phyloP scores from a whole-genome alignment of 805 yeast species.

The Metschnikowia cubensis region DNA sequence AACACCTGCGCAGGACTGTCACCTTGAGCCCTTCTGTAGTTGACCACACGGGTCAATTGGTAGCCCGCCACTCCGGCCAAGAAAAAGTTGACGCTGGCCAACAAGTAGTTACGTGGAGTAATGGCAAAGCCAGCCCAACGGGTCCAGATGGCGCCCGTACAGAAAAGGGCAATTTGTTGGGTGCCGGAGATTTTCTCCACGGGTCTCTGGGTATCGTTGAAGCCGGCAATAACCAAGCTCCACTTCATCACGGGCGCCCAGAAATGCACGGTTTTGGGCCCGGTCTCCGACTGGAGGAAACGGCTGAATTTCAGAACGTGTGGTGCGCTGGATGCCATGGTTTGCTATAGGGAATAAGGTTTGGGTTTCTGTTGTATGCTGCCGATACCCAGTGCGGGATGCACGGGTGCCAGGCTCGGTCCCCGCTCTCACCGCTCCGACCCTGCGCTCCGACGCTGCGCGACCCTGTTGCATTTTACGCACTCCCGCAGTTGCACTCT shows the following conservation, averaged over 20 bases:
- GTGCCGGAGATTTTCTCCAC: constrained; percentile 89
- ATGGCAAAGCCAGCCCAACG: constrained; percentile 93
- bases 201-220: constrained; percentile 82
- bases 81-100: constrained; percentile 94
- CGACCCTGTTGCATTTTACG: too few relatives aligned
- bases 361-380: not conserved
- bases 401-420: too few relatives aligned
- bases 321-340: constrained; percentile 28
- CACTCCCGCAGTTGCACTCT: too few relatives aligned
- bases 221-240: constrained; percentile 90
- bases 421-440: too few relatives aligned
- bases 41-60: constrained; percentile 69
- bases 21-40: constrained; percentile 62
- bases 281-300: constrained; percentile 82
- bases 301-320: constrained; percentile 57
- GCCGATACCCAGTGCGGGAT: not conserved
- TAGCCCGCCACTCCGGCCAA: constrained; percentile 84
- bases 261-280: constrained; percentile 95
- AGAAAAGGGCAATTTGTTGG: constrained; percentile 79
- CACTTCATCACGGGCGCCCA: constrained; percentile 77
- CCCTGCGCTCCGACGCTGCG: too few relatives aligned
- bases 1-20: constrained; percentile 56
- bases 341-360: not conserved
- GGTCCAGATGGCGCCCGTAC: constrained; percentile 96
- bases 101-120: constrained; percentile 76